Conservation (phyloP, 1,139 yeast species). For the Hyphopichia pseudoburtonii region DNA sequence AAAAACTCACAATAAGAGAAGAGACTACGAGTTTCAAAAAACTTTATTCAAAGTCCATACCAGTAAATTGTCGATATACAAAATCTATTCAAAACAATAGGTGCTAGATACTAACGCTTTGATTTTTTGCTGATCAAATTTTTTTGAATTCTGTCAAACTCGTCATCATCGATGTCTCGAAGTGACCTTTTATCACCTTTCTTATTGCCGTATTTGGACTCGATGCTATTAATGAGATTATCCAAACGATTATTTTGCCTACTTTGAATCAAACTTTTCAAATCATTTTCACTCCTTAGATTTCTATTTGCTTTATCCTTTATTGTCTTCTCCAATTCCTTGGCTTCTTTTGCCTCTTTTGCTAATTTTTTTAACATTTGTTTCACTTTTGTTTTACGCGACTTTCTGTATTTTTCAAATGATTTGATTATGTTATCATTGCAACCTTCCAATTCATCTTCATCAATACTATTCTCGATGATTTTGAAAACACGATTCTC, state of each 20-base stretch:
- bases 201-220: conserved; percentile 51
- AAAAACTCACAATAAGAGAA: too few relatives aligned
- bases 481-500: conserved; percentile 59
- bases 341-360: conserved; percentile 71
- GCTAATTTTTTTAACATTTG: conserved; percentile 48
- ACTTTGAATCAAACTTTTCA: conserved; percentile 51
- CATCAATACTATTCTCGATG: conserved; percentile 44
- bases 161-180: conserved; percentile 34
- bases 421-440: conserved; percentile 30
- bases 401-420: conserved; percentile 56
- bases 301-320: conserved; percentile 33
- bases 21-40: too few relatives aligned
- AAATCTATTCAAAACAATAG: too few relatives aligned
- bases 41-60: too few relatives aligned
- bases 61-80: too few relatives aligned
- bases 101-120: not conserved
- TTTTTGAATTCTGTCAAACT: conserved; percentile 30
- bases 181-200: conserved; percentile 33
- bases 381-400: conserved; percentile 45
- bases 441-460: conserved; percentile 26
- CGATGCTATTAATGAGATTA: conserved; percentile 49
- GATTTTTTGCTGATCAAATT: conserved; percentile 11
- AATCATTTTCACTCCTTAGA: conserved; percentile 39
- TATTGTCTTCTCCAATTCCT: conserved; percentile 52
- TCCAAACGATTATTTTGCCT: conserved; percentile 45